A percentile compares a stretch with the other conserved stretches of the same genome.
phyloP scores from a whole-genome alignment of 1,284 basidiomycete genomes.

The Pyrrhoderma lamaoense region DNA sequence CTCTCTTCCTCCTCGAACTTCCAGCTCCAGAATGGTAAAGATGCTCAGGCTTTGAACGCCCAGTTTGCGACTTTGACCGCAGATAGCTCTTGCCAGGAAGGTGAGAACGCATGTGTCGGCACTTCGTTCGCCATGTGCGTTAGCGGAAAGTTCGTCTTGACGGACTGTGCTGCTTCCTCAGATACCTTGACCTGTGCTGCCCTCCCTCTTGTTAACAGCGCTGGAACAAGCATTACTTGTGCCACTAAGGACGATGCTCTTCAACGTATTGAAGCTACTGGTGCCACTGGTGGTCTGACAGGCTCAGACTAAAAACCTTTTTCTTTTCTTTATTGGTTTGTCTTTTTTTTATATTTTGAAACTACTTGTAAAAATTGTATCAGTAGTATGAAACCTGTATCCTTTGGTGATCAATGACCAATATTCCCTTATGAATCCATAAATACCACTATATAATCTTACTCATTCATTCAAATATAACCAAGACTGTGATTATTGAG shows the following conservation, averaged over 20 bases:
- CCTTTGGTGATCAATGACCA: too few species aligned
- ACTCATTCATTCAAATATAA: too few species aligned
- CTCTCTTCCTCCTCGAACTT: conserved; percentile 15
- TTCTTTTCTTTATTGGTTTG: too few species aligned
- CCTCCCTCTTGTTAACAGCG: conserved; percentile 44
- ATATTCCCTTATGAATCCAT: not conserved
- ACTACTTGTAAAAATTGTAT: too few species aligned
- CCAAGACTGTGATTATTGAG: too few species aligned
- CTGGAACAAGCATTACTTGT: conserved; percentile 44
- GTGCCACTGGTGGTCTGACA: conserved; percentile 39
- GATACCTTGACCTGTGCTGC: conserved; percentile 39
- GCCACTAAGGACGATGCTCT: conserved; percentile 35
- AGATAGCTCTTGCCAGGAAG: conserved; percentile 30
- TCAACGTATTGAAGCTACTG: conserved; percentile 37
- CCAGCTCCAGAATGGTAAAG: conserved; percentile 21
- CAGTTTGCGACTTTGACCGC: conserved; percentile 27
- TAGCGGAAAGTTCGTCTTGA: conserved; percentile 29
- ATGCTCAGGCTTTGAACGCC: conserved; percentile 20
- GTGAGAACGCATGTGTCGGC: conserved; percentile 33
- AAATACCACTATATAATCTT: not conserved
- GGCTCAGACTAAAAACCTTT: conserved; percentile 22
- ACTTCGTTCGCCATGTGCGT: conserved; percentile 35
- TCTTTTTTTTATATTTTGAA: too few species aligned
- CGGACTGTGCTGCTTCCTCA: conserved; percentile 30
- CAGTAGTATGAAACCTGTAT: too few species aligned